Base-by-base conservation (phyloP, 2,329 filamentous ascomycete genomes). In the Trichoderma asperellum region DNA sequence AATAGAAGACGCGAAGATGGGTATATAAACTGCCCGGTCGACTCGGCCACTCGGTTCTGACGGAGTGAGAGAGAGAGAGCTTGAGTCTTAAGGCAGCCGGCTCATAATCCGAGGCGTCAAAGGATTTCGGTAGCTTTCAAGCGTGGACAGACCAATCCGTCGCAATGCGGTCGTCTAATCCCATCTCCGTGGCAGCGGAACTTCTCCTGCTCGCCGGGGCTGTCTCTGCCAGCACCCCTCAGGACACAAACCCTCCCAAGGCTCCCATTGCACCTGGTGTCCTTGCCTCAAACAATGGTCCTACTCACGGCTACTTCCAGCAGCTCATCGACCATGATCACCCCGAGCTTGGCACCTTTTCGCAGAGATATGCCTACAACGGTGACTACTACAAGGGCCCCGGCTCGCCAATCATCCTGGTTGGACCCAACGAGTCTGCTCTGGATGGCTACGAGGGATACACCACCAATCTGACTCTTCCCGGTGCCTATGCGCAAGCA, bases 321-420 rank as follows among this genome's bases (percentile, higher is more conserved):
- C 88, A 89, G 76, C 79, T 86, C 66, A 84, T 89, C 60, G 87
- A 90, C 74, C 88, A 90, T 76, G 77, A 81, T 5, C 79, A 88
- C 72, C 86, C 86, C 1, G 78, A 78, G n/a, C 77, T 86, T 14
- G 90, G 80, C 37, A 87, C 82, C 2, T 96, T 94, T 78, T 79
- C 86, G 49, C 83, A 93, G 62, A 87, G 92, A 11, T 96, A 94
- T 81, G 96, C 89, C 89, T 93, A 93, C 74, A 92, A 94, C 76
- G 87, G 89, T 5, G 86, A 85, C 49, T 86, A 91, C 81, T 96
- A 94, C 81, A 84, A 89, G 75, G 82, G 86, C 0, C 92, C 92
- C 11, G 92, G 92, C 0, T 92, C 92, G 0, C 90, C 96, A 29
- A 90, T 96, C 71, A 85, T 95, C 10, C 82, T 96, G 10, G 85